Base-by-base conservation (phyloP, 1,139 yeast species). In the Yamadazyma membranifaciens region DNA sequence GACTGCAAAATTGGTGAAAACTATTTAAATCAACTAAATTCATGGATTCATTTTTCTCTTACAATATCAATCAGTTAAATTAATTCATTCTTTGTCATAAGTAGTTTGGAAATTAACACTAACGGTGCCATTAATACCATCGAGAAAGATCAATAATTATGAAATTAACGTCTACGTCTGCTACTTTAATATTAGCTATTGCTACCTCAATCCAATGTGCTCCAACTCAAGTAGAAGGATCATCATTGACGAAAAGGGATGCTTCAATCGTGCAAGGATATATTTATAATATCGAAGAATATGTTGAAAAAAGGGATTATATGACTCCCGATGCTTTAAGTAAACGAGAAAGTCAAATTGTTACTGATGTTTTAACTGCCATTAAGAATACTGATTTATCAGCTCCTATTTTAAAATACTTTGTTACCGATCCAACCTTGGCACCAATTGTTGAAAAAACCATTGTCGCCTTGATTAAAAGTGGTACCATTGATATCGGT, bases 301-400 rank as follows among this genome's bases (percentile, higher is more conserved):
- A 54, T 50, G 49, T 45, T 35, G 57, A 51, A 38, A 67, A 67
- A 52, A 67, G 72, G 59, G 59, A 56, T 33, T 35, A 50, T 10
- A 51, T 58, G 46, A 40, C 62, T 11, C 48, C 46, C 6, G 49
- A 42, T 4, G 68, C 66, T 42, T 48, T 68, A 17, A 54, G 56
- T 10, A 59, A 61, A 42, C 68, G 77, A 66, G 76, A 69, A 48
- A 55, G 55, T 43, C 63, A 63, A 39, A 69, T 69, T 50, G 73
- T 71, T 38, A 71, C 77, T 37, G 67, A 69, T 45, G 64, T 71
- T 32, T 69, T 71, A 54, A 55, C 60, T 20, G 67, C 68, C 39
- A 62, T 71, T 42, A 63, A 65, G 50, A 49, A 59, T 44, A 66
- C 75, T n/a, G 54, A 63, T 42, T 60, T 70, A 42, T 73, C 75